Conservation (phyloP, 768 basidiomycete genomes). For the Flagelloscypha sp. region DNA sequence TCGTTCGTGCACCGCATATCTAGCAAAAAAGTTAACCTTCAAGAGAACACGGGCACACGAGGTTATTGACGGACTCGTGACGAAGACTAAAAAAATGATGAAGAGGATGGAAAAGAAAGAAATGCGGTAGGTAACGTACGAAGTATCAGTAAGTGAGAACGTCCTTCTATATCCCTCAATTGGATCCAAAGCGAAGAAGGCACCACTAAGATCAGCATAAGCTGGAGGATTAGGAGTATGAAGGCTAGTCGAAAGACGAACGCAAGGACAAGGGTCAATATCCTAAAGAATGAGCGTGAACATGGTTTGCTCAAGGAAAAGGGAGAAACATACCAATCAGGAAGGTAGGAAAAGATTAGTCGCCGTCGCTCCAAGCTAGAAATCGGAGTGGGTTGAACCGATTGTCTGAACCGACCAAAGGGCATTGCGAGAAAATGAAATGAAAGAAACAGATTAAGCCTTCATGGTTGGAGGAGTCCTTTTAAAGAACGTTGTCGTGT, state of each 20-base stretch:
- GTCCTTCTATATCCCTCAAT: slow-evolving; percentile 66
- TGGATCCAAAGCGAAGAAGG: slow-evolving; percentile 59
- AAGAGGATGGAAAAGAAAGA: slow-evolving; percentile 12
- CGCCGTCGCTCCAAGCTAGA: too few species aligned
- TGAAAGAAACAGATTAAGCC: too few species aligned
- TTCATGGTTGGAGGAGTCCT: too few species aligned
- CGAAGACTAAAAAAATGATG: slow-evolving; percentile 22
- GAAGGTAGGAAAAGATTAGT: slow-evolving; percentile 57
- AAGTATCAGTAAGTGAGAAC: slow-evolving; percentile 72
- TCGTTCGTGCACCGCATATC: too few species aligned
- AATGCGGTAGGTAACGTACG: slow-evolving; percentile 36
- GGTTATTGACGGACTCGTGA: slow-evolving; percentile 31
- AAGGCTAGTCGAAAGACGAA: slow-evolving; percentile 25
- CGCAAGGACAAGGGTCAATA: slow-evolving; percentile 59
- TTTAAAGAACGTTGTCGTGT: too few species aligned
- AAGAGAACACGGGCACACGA: neutral
- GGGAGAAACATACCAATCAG: slow-evolving; percentile 55
- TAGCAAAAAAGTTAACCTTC: slow-evolving; percentile 3
- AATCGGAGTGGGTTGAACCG: too few species aligned
- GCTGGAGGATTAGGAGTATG: neutral
- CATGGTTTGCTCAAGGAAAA: neutral
- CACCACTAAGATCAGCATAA: slow-evolving; percentile 35
- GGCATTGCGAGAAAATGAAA: too few species aligned
- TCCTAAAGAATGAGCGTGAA: slow-evolving; percentile 34
- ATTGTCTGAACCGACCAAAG: too few species aligned